Evolutionary conservation across 495 filamentous ascomycete species (phyloP).

Genomic region (Saxophila tyrrhenica): DNA sequence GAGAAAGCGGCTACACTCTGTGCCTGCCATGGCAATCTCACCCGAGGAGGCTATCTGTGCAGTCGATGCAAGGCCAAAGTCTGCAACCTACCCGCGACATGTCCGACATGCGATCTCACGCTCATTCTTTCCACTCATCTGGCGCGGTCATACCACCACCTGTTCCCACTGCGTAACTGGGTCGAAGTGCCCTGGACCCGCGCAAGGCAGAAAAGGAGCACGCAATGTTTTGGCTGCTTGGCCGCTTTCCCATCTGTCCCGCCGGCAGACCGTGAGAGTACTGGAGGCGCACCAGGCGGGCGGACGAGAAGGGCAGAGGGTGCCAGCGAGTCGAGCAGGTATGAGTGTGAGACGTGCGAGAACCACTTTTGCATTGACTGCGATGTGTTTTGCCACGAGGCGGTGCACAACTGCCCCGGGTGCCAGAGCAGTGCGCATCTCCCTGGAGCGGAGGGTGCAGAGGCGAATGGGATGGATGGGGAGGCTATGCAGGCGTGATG

Average conservation of each 20-base stretch:
- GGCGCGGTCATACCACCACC: slow-evolving; percentile 87
- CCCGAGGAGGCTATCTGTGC: slow-evolving; percentile 81
- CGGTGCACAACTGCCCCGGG: slow-evolving; percentile 88
- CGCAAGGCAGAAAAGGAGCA: slow-evolving; percentile 37
- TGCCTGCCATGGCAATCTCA: slow-evolving; percentile 79
- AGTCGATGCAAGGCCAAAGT: slow-evolving; percentile 82
- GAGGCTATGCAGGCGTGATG: not conserved
- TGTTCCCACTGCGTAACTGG: slow-evolving; percentile 89
- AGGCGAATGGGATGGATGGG: slow-evolving; percentile 2
- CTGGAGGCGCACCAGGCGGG: slow-evolving; percentile 11
- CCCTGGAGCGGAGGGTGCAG: slow-evolving; percentile 5
- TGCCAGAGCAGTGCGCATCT: slow-evolving; percentile 54
- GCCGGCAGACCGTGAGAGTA: slow-evolving; percentile 23
- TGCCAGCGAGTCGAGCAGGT: slow-evolving; percentile 76
- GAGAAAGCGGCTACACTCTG: slow-evolving; percentile 66
- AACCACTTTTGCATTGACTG: slow-evolving; percentile 97
- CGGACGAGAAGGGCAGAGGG: slow-evolving; percentile 40
- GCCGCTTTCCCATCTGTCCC: slow-evolving; percentile 37
- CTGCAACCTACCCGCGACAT: slow-evolving; percentile 82
- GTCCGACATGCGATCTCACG: slow-evolving; percentile 83
- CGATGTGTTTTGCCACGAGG: slow-evolving; percentile 86
- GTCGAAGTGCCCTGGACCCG: slow-evolving; percentile 73
- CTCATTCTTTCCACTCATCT: slow-evolving; percentile 92
- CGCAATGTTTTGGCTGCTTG: slow-evolving; percentile 44
- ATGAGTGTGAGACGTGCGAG: slow-evolving; percentile 71